Evolutionary conservation across 1,284 basidiomycete genomes (phyloP).

Genomic region (Pseudozyma pruni): DNA sequence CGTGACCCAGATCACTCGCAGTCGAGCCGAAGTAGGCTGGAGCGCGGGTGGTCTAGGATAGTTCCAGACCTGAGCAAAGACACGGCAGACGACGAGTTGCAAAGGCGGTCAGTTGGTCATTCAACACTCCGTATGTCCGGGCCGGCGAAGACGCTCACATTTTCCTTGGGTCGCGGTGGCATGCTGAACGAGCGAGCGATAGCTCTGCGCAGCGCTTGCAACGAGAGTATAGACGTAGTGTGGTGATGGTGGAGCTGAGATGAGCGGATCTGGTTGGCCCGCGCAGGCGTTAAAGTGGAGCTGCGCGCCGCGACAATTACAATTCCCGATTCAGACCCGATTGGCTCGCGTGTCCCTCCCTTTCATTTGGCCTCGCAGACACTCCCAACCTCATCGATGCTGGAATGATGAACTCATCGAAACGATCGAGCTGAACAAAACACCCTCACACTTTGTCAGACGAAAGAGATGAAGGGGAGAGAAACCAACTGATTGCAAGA

Average conservation of each 20-base stretch:
- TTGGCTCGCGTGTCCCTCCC: neutral
- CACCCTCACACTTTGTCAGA: too few relatives aligned
- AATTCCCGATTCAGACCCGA: constrained; percentile 7
- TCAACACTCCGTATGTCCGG: too few relatives aligned
- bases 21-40: constrained; percentile 48
- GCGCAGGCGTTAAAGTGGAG: constrained; percentile 25
- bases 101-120: too few relatives aligned
- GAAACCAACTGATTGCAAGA: constrained; percentile 15
- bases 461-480: neutral
- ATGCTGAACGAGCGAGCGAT: constrained; percentile 8
- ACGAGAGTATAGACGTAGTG: neutral
- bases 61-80: constrained; percentile 59
- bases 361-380: too few relatives aligned
- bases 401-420: too few relatives aligned
- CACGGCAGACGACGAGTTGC: too few relatives aligned
- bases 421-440: too few relatives aligned
- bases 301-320: constrained; percentile 2
- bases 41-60: constrained; percentile 64
- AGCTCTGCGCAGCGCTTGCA: neutral
- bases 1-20: constrained; percentile 59
- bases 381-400: too few relatives aligned
- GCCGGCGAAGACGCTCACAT: too few relatives aligned
- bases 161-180: constrained; percentile 50
- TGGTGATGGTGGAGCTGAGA: constrained; percentile 6
- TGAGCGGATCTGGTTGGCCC: constrained; percentile 7